Percentiles rank a stretch among this genome's conserved stretches.
These are phyloP conservation scores for Aspergillus sp. DNA, from an alignment of 2,329 filamentous ascomycete genomes.

Conservation along the genomic window DNA sequence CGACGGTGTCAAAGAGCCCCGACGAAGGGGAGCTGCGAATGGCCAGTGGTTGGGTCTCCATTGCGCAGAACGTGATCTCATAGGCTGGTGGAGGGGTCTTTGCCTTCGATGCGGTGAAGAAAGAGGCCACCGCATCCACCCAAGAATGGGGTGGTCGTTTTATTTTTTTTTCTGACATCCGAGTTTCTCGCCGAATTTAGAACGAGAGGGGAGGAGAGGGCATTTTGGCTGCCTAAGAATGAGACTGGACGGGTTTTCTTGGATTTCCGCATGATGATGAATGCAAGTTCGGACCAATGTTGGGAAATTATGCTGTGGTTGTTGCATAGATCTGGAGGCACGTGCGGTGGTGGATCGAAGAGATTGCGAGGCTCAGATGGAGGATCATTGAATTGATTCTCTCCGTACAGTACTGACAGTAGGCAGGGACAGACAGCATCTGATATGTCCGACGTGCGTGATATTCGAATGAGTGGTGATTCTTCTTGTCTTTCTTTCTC, in stretches of 20 bases:
- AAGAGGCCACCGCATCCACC: slow-evolving; percentile 15
- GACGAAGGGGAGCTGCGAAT: slow-evolving; percentile 9
- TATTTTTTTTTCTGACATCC: slow-evolving; percentile 10
- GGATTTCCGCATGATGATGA: slow-evolving; percentile 2
- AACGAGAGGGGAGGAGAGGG: neutral
- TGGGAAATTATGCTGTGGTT: neutral
- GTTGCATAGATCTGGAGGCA: slow-evolving; percentile 2
- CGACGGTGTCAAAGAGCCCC: slow-evolving; percentile 8
- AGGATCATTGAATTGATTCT: neutral
- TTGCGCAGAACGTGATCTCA: slow-evolving; percentile 13
- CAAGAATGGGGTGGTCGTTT: neutral
- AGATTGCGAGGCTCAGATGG: neutral
- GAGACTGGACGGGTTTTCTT: neutral
- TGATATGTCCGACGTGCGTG: too few species aligned
- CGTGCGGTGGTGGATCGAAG: neutral
- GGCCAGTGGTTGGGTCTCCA: slow-evolving; percentile 10
- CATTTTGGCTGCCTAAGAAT: slow-evolving; percentile 12
- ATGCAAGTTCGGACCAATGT: neutral
- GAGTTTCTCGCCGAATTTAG: slow-evolving; percentile 16
- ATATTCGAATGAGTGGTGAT: neutral
- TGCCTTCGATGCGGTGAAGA: slow-evolving; percentile 36
- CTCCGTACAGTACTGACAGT: neutral
- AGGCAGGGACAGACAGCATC: too few species aligned
- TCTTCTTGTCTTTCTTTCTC: neutral
- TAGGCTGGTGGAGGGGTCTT: slow-evolving; percentile 20